Evolutionary conservation across 2,329 filamentous ascomycete species (phyloP), one percentile per base, ranked within the genome.

Genomic region (Grosmannia serpens): DNA sequence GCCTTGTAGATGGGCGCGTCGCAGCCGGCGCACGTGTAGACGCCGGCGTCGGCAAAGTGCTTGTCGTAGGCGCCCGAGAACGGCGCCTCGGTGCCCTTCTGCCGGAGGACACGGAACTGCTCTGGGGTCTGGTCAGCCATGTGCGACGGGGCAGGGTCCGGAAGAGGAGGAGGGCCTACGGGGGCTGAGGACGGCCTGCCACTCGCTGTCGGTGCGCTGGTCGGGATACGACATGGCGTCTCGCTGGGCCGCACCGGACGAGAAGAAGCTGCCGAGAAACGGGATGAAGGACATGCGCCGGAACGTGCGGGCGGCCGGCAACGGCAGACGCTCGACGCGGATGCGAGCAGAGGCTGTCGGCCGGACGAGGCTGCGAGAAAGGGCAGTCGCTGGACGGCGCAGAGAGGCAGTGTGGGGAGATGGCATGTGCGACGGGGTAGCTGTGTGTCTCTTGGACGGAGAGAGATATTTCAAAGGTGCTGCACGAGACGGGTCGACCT

Each of bases 51-150:
- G 1, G 91, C 85, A 69, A 85, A 81, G 77, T 96, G 91, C 71
- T 92, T 90, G 76, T 99, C 87, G 71, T 88, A 96, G 71, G 87
- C 83, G 67, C 92, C 91, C 7, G 86, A 85, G 65, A 83, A 85
- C 20, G 92, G 83, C 2, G 82, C 74, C 71, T 99, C 95, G 52
- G 94, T 99, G 66, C 91, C 94, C 72, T 96, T 92, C 71, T 95
- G 77, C 63, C 94, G 87, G 58, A 99, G 84, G 69, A 99, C 82
- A 64, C 89, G 89, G 78, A 97, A 99, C 80, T 99, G 94, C 68
- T 96, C 92, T 96, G 66, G n/a, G 6, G 49, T 15, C 10, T 22
- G 35, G 53, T 13, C 8, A 35, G 51, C n/a, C n/a, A n/a, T n/a
- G n/a, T n/a, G 13, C 1, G 5, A 3, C 10, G 17, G 9, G 27